A percentile compares a stretch with the other conserved stretches of the same genome.
Evolutionary conservation across 257 asterid genomes (phyloP).

Genomic region (Jacaranda copaia): DNA sequence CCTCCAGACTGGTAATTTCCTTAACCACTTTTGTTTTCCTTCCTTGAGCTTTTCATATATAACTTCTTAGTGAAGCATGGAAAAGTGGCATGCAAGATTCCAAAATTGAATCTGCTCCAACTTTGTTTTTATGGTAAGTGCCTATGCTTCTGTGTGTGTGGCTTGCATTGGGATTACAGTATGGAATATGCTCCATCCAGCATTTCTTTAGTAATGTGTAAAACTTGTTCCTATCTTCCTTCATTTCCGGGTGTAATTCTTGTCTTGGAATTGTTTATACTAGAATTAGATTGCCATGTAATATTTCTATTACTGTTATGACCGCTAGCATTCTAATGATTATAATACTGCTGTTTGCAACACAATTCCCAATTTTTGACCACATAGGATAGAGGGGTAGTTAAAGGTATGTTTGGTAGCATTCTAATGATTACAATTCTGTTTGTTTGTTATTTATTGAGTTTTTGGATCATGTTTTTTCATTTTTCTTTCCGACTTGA

Average conservation of each 20-base stretch:
- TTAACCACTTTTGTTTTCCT: slow-evolving; percentile 14
- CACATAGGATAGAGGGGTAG: slow-evolving; percentile 24
- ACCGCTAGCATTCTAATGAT: neutral
- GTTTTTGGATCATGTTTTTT: slow-evolving; percentile 8
- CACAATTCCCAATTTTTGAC: neutral
- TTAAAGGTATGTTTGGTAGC: slow-evolving; percentile 16
- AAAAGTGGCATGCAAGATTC: slow-evolving; percentile 18
- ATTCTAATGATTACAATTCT: slow-evolving; percentile 23
- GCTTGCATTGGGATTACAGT: slow-evolving; percentile 25
- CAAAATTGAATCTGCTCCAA: slow-evolving; percentile 1
- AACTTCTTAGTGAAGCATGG: slow-evolving; percentile 14
- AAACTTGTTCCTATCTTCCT: no score
- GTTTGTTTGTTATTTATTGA: slow-evolving; percentile 26
- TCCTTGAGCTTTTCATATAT: slow-evolving; percentile 21
- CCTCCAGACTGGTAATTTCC: slow-evolving; percentile 80
- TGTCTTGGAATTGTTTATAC: slow-evolving; percentile 16
- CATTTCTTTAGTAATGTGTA: no score
- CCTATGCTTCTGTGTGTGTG: neutral
- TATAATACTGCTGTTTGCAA: neutral
- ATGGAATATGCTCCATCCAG: slow-evolving; percentile 7
- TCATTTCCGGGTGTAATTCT: neutral
- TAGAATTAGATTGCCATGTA: neutral
- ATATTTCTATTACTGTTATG: neutral
- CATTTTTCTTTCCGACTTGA: neutral
- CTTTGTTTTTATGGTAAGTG: neutral